Evolutionary conservation across 2,329 filamentous ascomycete species (phyloP).

Genomic region (Colletotrichum sp.): DNA sequence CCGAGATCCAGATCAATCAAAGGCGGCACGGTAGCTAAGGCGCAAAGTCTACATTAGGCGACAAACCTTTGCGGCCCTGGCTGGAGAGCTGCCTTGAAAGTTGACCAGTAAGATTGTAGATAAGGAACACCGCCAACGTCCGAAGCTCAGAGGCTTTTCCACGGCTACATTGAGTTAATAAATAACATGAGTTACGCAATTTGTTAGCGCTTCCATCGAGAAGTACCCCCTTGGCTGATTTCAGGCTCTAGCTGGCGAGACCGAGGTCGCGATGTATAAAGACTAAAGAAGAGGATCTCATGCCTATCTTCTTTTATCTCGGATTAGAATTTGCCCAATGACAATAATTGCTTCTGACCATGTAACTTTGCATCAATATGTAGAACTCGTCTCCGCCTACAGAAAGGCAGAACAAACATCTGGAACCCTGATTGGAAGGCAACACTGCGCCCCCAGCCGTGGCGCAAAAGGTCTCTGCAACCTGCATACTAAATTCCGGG

Average conservation of each 20-base stretch:
- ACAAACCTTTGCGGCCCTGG: constrained; percentile 34
- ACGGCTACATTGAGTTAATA: not conserved
- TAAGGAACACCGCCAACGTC: constrained; percentile 34
- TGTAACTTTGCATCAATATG: not conserved
- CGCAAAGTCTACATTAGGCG: constrained; percentile 38
- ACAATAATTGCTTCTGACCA: not conserved
- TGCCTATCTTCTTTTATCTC: not conserved
- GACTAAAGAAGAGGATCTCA: not conserved
- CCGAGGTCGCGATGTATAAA: constrained; percentile 6
- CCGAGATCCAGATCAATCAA: constrained; percentile 35
- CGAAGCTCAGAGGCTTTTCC: constrained; percentile 28
- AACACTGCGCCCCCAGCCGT: not conserved
- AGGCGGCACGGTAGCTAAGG: constrained; percentile 35
- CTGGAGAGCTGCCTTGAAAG: constrained; percentile 33
- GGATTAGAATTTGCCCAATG: not conserved
- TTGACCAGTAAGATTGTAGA: constrained; percentile 30
- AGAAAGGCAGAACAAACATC: not conserved
- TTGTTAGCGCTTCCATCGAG: constrained; percentile 27
- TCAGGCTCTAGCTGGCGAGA: constrained; percentile 31
- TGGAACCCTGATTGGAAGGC: not conserved
- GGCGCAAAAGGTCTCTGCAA: not conserved
- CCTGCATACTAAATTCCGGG: not conserved
- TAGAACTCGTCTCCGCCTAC: not conserved
- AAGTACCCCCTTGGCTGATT: constrained; percentile 30
- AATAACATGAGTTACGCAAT: not conserved